Evolutionary conservation across 495 filamentous ascomycete genomes (phyloP), one percentile per base, ranked within the genome.

Genomic region (Pseudotulostoma volvatum): DNA sequence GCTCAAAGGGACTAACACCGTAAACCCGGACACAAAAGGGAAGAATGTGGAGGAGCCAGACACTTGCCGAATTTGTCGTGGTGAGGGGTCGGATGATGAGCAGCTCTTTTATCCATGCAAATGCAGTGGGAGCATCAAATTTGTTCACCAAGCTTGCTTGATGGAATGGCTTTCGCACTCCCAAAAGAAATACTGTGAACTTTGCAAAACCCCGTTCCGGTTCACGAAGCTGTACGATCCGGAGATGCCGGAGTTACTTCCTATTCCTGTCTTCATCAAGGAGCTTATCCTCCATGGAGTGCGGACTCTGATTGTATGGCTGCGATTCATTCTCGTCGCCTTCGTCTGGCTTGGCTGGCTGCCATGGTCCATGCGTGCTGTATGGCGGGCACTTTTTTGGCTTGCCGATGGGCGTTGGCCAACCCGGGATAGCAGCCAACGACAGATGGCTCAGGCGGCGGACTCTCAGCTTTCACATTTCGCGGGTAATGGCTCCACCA

Each of bases 81-180:
- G 84, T 11, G 92, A 96, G 57, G 84, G 71, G 16, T 79, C 78
- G 0, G 54, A 69, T n/a, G 74, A 82, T 1, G 90, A 96, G 53
- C 83, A 83, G 33, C 68, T 99, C 25, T 99, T 94, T 67, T 85
- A 93, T 52, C 90, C 90, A 2, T 99, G 90, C 73, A 93, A 92
- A 63, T 99, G 90, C 63, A 93, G 83, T 52, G 90, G 90, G 11
- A 94, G 85, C 58, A 99, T 99, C 60, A 95, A 93, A 58, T 87
- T 81, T 50, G 90, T 99, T 36, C 90, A 99, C 60, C 90, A 99
- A 56, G 79, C 85, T 47, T 99, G 90, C 54, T 63, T 99, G 53
- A 92, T 96, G 73, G 85, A 95, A 63, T 99, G 90, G 90, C 64
- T 99, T 14, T 81, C 84, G 17, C 90, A 99, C 54, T 93, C 86